Evolutionary conservation across 176 grass and related monocot genomes (phyloP).

Genomic region (Raddia distichophylla): DNA sequence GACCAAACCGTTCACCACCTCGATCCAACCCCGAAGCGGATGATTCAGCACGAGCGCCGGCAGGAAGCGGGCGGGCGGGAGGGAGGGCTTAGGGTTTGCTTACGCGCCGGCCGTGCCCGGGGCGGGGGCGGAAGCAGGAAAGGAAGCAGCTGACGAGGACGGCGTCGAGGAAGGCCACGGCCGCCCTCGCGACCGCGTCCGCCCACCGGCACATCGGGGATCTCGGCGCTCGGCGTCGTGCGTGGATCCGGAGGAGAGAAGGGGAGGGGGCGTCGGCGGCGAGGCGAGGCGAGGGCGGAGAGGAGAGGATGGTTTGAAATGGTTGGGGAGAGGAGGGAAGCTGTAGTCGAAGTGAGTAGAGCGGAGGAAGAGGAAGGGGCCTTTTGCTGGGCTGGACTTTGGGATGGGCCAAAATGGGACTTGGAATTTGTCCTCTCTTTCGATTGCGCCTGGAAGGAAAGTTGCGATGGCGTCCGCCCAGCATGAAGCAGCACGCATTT

Average conservation of each 20-base stretch:
- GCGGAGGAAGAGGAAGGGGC: not conserved
- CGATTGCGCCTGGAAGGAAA: not conserved
- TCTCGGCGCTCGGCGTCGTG: not conserved
- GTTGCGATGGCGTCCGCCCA: too few relatives aligned
- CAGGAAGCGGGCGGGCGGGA: not conserved
- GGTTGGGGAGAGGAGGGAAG: constrained; percentile 11
- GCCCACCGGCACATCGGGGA: constrained; percentile 41
- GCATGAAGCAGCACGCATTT: too few relatives aligned
- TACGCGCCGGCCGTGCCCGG: constrained; percentile 22
- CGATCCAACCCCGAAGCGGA: not conserved
- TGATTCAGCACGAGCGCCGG: not conserved
- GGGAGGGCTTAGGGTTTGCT: not conserved
- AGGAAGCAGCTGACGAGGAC: constrained; percentile 54
- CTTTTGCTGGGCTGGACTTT: not conserved
- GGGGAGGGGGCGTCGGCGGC: not conserved
- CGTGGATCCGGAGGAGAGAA: not conserved
- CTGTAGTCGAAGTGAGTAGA: not conserved
- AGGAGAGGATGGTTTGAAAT: constrained; percentile 1
- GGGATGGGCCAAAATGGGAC: not conserved
- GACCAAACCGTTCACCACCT: not conserved
- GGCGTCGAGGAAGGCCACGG: constrained; percentile 57
- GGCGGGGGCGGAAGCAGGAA: constrained; percentile 49
- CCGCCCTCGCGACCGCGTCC: constrained; percentile 36
- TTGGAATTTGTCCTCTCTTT: too few relatives aligned
- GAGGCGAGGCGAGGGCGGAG: not conserved